Base-by-base conservation (phyloP, 2,329 filamentous ascomycete species). In the Rugonectria rugulosa region DNA sequence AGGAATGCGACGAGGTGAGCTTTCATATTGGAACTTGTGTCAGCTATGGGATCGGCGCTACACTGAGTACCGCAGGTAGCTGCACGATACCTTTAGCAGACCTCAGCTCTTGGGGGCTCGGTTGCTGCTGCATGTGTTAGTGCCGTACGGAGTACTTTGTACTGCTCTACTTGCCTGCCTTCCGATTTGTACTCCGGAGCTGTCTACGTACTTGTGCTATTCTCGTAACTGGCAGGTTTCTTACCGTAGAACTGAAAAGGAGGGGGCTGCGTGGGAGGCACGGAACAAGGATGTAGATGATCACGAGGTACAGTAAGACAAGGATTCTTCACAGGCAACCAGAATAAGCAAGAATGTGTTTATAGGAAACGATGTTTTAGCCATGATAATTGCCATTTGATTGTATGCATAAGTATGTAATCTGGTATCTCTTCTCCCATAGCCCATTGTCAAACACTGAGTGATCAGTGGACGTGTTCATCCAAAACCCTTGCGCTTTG, bases 391-490 rank as follows among this genome's bases (percentile, higher is more conserved):
- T 57, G 57, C 53, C 37, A 56, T 61, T 62, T 20, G 34, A 46
- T 34, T 37, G 31, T 38, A 17, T 20, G 34, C 12, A 17, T 59
- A 53, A 56, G 53, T 46, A 64, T 54, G 51, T 64, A 55, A 54
- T 59, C 38, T 66, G 61, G 59, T 66, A 67, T 66, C 59, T 64
- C 59, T 67, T 64, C 63, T 63, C 63, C 29, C 65, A 53, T 61
- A 65, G 55, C 63, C n/a, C 63, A 58, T 57, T 40, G 45, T 68
- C 65, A 12, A n/a, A 64, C 65, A 67, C 65, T 66, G 63, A 66
- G 49, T 65, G 56, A 56, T 66, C 65, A 67, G 65, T 61, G 63
- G 65, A 67, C 63, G 58, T 42, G 43, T 48, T 66, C 59, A 62
- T 66, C 58, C 63, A 57, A 57, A 29, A 29, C 38, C 47, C 51